phyloP scores from a whole-genome alignment of 306 rosid genomes.

The Pueraria montana region DNA sequence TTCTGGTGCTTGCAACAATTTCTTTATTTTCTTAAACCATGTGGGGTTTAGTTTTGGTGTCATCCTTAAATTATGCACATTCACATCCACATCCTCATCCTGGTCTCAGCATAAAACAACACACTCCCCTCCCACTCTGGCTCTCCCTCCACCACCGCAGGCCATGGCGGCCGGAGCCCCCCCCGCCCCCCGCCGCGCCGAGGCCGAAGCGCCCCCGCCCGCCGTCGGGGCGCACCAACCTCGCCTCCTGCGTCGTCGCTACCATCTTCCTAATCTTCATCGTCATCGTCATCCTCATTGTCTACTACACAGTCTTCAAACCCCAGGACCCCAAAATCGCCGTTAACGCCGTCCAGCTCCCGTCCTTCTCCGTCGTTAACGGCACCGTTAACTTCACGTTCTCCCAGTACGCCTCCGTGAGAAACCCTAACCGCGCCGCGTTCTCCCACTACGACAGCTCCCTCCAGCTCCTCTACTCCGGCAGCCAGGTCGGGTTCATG shows the following conservation, averaged over 20 bases:
- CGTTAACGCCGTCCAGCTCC: constrained; percentile 87
- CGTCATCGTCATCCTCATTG: constrained; percentile 72
- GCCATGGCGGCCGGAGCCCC: constrained; percentile 43
- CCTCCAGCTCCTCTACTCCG: constrained; percentile 86
- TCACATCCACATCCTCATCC: not conserved
- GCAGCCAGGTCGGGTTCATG: constrained; percentile 90
- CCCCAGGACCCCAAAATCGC: constrained; percentile 86
- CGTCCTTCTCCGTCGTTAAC: constrained; percentile 80
- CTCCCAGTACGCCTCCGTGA: constrained; percentile 82
- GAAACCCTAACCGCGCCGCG: constrained; percentile 84
- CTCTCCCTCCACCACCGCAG: constrained; percentile 35
- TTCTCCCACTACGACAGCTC: constrained; percentile 91
- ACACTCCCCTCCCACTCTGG: not conserved
- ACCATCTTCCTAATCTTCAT: constrained; percentile 83
- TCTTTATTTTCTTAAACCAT: not conserved
- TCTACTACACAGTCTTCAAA: constrained; percentile 87
- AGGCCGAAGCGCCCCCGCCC: constrained; percentile 63
- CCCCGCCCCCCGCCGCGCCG: not conserved
- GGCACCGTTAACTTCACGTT: constrained; percentile 90
- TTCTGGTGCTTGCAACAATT: not conserved
- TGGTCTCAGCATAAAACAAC: not conserved
- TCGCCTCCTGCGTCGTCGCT: constrained; percentile 92
- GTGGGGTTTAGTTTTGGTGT: constrained; percentile 29
- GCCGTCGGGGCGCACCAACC: constrained; percentile 86
- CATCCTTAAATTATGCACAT: not conserved